phyloP scores from a whole-genome alignment of 352 stramenopile species.

The Thalassiosira ordinaria region DNA sequence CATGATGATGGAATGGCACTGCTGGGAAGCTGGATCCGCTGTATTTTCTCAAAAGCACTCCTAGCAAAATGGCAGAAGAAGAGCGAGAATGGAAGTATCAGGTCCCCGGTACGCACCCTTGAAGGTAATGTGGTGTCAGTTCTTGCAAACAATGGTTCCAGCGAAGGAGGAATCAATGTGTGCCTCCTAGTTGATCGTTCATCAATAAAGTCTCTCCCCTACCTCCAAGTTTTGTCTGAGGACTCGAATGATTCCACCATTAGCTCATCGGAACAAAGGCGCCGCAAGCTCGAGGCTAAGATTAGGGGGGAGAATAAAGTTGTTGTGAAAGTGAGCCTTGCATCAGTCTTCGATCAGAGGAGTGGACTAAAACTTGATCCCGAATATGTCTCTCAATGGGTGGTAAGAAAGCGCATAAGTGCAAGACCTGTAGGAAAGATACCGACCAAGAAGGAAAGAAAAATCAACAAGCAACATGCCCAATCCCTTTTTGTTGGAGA shows the following conservation, averaged over 20 bases:
- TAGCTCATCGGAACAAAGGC: slow-evolving; percentile 40
- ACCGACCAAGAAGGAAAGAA: slow-evolving; percentile 35
- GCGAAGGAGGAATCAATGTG: slow-evolving; percentile 39
- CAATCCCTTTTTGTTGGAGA: slow-evolving; percentile 71
- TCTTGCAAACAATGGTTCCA: slow-evolving; percentile 33
- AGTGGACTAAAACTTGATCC: slow-evolving; percentile 24
- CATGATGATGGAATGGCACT: slow-evolving; percentile 73
- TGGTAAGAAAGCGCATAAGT: slow-evolving; percentile 61
- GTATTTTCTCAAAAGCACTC: slow-evolving; percentile 65
- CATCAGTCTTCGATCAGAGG: slow-evolving; percentile 38
- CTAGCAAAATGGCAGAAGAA: slow-evolving; percentile 45
- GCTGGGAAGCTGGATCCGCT: slow-evolving; percentile 74
- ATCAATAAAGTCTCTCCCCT: slow-evolving; percentile 30
- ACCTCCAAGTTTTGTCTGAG: slow-evolving; percentile 43
- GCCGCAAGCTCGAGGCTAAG: slow-evolving; percentile 57
- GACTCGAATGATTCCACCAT: slow-evolving; percentile 21
- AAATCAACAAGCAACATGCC: slow-evolving; percentile 21
- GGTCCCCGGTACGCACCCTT: slow-evolving; percentile 33
- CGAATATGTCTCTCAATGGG: slow-evolving; percentile 57
- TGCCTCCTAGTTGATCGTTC: slow-evolving; percentile 61
- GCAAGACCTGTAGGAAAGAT: slow-evolving; percentile 36
- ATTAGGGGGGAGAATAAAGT: slow-evolving; percentile 64
- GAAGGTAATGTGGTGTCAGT: slow-evolving; percentile 77
- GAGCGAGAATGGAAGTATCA: slow-evolving; percentile 14
- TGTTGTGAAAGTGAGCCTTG: slow-evolving; percentile 53